Conservation (phyloP, 2,329 filamentous ascomycete genomes). For the Didymella sp. region DNA sequence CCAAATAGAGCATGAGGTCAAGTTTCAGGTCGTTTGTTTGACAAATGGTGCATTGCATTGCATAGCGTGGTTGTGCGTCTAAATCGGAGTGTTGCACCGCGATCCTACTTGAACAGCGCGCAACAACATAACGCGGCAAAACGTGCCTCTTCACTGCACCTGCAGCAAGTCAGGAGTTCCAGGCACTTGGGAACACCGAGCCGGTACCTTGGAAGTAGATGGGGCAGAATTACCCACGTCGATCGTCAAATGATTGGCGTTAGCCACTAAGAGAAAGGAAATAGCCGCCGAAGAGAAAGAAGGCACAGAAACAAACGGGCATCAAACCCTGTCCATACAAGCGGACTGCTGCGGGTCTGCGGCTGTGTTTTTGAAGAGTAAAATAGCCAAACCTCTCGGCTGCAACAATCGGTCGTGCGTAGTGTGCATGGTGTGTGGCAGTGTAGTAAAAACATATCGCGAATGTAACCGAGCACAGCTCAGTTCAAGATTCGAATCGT, state of each 20-base stretch:
- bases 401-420: constrained; percentile 3
- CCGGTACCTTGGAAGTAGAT: constrained; percentile 6
- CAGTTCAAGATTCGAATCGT: neutral
- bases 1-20: neutral
- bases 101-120: neutral
- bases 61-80: constrained; percentile 2
- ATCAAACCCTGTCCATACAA: constrained; percentile 11
- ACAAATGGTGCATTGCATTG: constrained; percentile 2
- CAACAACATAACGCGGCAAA: constrained; percentile 13
- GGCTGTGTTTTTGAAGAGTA: constrained; percentile 5
- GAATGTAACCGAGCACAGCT: constrained; percentile 11
- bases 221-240: constrained; percentile 4
- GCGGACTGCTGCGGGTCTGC: constrained; percentile 4
- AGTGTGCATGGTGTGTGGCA: constrained; percentile 4
- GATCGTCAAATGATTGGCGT: constrained; percentile 5
- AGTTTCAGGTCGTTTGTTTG: constrained; percentile 8
- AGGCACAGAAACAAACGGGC: constrained; percentile 12
- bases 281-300: constrained; percentile 15
- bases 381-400: constrained; percentile 2
- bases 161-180: neutral
- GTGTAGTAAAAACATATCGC: constrained; percentile 1
- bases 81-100: neutral
- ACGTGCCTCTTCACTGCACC: neutral
- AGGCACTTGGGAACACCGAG: constrained; percentile 7
- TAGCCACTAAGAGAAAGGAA: constrained; percentile 16